phyloP scores from a whole-genome alignment of 2,329 filamentous ascomycete species.

The Cryphonectria parasitica region DNA sequence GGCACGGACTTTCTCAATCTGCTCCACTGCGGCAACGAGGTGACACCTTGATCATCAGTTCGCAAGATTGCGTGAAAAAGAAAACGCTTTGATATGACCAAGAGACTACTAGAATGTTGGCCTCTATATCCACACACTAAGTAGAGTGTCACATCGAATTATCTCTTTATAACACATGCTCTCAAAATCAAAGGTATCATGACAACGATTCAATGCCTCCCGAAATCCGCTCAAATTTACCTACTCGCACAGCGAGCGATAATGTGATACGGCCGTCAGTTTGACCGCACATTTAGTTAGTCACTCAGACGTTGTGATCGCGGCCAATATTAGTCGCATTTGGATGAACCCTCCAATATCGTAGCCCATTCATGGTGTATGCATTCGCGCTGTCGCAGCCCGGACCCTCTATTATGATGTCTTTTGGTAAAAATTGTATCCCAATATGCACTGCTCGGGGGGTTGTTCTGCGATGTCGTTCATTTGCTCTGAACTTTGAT shows the following conservation, averaged over 20 bases:
- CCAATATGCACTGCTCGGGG: not conserved
- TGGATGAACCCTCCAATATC: not conserved
- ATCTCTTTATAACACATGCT: not conserved
- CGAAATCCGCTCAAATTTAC: not conserved
- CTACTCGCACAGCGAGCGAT: not conserved
- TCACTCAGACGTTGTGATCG: not conserved
- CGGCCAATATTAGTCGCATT: not conserved
- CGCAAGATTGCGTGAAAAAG: not conserved
- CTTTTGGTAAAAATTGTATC: not conserved
- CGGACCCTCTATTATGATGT: not conserved
- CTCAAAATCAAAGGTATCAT: not conserved
- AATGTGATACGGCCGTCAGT: not conserved
- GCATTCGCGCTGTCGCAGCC: not conserved
- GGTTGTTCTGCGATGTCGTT: not conserved
- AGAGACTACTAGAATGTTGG: too few relatives aligned
- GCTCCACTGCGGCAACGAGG: not conserved
- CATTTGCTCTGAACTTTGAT: slow-evolving; percentile 27
- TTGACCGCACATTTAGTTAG: not conserved
- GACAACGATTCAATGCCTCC: not conserved
- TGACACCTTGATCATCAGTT: not conserved
- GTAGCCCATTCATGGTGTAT: not conserved
- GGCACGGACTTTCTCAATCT: not conserved
- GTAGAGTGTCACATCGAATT: not conserved
- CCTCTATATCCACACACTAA: too few relatives aligned
- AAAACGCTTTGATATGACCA: not conserved